Percentiles rank a stretch among this genome's conserved stretches.
phyloP scores from a whole-genome alignment of 2,329 filamentous ascomycete species.

The Aspergillus clavatus region DNA sequence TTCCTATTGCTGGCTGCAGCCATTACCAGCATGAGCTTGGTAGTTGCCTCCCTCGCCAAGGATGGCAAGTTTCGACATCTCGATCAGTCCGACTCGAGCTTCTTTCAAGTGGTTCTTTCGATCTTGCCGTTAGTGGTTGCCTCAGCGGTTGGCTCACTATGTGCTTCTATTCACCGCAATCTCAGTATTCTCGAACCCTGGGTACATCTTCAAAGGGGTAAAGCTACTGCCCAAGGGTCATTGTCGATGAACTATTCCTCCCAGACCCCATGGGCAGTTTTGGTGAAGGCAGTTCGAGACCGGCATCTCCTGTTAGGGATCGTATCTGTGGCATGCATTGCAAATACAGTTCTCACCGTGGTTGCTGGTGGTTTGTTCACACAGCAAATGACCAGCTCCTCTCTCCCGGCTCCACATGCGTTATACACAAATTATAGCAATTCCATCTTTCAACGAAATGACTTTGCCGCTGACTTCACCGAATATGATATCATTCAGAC shows the following conservation, averaged over 20 bases:
- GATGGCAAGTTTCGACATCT: slow-evolving; percentile 29
- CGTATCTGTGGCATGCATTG: slow-evolving; percentile 28
- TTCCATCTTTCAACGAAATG: slow-evolving; percentile 23
- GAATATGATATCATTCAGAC: slow-evolving; percentile 34
- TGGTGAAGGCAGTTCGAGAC: slow-evolving; percentile 26
- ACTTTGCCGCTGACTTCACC: slow-evolving; percentile 32
- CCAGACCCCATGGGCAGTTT: slow-evolving; percentile 28
- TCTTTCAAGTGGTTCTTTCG: slow-evolving; percentile 29
- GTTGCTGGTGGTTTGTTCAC: slow-evolving; percentile 33
- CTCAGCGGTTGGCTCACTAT: slow-evolving; percentile 29
- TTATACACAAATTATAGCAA: slow-evolving; percentile 29
- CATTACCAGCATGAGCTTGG: slow-evolving; percentile 28
- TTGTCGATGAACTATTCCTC: slow-evolving; percentile 32
- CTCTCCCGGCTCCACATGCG: slow-evolving; percentile 16
- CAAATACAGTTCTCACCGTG: slow-evolving; percentile 27
- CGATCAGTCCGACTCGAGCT: slow-evolving; percentile 29
- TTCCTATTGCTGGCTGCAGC: slow-evolving; percentile 29
- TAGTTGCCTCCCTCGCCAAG: slow-evolving; percentile 24
- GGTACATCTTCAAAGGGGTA: slow-evolving; percentile 32
- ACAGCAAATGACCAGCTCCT: slow-evolving; percentile 26
- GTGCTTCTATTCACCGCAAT: slow-evolving; percentile 32
- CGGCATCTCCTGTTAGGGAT: slow-evolving; percentile 25
- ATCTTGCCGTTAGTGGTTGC: slow-evolving; percentile 31
- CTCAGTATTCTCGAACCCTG: slow-evolving; percentile 33
- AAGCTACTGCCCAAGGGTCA: slow-evolving; percentile 21